A percentile compares a stretch with the other conserved stretches of the same genome.
These are phyloP conservation scores for Epichloe uncinata DNA, from an alignment of 2,329 filamentous ascomycete genomes.

Conservation along the genomic window DNA sequence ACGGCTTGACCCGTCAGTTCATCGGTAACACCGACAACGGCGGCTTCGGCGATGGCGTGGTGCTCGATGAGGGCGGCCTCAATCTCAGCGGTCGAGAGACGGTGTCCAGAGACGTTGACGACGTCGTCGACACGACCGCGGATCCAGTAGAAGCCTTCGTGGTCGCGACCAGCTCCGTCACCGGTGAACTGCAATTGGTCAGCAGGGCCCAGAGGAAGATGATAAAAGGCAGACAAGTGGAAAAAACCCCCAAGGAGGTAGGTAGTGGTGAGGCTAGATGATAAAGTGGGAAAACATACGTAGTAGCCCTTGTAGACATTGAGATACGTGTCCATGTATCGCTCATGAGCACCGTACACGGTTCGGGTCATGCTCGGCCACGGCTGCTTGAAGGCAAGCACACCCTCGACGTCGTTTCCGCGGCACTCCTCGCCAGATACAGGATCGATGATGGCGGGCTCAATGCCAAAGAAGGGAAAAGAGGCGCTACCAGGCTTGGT, in stretches of 20 bases:
- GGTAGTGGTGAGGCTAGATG: too few relatives aligned
- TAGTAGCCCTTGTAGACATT: constrained; percentile 98
- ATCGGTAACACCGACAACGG: constrained; percentile 84
- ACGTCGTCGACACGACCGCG: constrained; percentile 96
- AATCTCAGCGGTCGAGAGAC: constrained; percentile 93
- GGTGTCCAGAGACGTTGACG: constrained; percentile 93
- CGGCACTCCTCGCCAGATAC: constrained; percentile 86
- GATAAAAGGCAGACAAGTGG: background rate
- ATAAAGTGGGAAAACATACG: constrained; percentile 41
- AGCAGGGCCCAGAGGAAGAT: background rate
- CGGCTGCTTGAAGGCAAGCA: constrained; percentile 90
- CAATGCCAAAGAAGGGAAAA: constrained; percentile 94
- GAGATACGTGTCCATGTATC: constrained; percentile 97
- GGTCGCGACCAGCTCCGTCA: constrained; percentile 88
- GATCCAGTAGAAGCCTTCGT: constrained; percentile 99
- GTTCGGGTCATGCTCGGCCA: constrained; percentile 99
- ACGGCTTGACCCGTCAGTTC: constrained; percentile 95
- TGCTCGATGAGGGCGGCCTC: constrained; percentile 95
- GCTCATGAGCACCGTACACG: constrained; percentile 93
- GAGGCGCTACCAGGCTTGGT: constrained; percentile 96
- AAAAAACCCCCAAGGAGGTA: background rate
- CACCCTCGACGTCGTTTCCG: constrained; percentile 95
- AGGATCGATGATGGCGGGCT: constrained; percentile 94
- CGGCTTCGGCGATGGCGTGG: constrained; percentile 77
- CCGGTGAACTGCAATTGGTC: constrained; percentile 55